These are phyloP conservation scores for Elongisporangium undulatum DNA, from an alignment of 352 stramenopile genomes.

Conservation along the genomic window DNA sequence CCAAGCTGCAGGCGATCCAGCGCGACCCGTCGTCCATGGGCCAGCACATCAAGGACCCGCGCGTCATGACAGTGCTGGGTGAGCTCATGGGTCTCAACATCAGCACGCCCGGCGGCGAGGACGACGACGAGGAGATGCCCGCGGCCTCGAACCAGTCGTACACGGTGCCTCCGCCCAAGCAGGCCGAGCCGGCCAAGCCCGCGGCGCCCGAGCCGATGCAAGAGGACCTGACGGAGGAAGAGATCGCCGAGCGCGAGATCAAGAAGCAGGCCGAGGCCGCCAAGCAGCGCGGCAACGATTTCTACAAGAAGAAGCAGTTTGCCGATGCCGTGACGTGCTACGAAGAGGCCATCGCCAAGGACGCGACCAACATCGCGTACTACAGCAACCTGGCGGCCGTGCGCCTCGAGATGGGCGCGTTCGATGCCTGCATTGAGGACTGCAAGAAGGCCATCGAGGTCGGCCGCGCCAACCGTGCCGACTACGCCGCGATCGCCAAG, in stretches of 20 bases:
- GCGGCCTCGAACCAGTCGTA: conserved; percentile 13
- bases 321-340: conserved; percentile 92
- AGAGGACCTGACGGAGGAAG: conserved; percentile 84
- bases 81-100: conserved; percentile 82
- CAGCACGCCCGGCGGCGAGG: conserved; percentile 50
- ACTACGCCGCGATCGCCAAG: conserved; percentile 96
- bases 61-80: conserved; percentile 84
- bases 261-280: conserved; percentile 82
- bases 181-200: conserved; percentile 18
- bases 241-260: conserved; percentile 45
- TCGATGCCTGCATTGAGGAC: conserved; percentile 91
- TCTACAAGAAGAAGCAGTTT: conserved; percentile 99
- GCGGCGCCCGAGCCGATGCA: conserved; percentile 74
- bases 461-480: conserved; percentile 91
- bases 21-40: conserved; percentile 74
- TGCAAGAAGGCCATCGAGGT: conserved; percentile 96
- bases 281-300: conserved; percentile 95
- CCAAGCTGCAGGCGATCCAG: conserved; percentile 73
- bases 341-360: conserved; percentile 93
- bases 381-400: conserved; percentile 97
- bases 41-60: conserved; percentile 72
- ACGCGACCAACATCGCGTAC: conserved; percentile 97
- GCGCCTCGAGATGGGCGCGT: conserved; percentile 95
- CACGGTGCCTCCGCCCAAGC: conserved; percentile 14
- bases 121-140: conserved; percentile 53